A percentile compares a stretch with the other conserved stretches of the same genome.
Evolutionary conservation across 2,329 filamentous ascomycete genomes (phyloP).

Genomic region (Metarhizium brunneum): DNA sequence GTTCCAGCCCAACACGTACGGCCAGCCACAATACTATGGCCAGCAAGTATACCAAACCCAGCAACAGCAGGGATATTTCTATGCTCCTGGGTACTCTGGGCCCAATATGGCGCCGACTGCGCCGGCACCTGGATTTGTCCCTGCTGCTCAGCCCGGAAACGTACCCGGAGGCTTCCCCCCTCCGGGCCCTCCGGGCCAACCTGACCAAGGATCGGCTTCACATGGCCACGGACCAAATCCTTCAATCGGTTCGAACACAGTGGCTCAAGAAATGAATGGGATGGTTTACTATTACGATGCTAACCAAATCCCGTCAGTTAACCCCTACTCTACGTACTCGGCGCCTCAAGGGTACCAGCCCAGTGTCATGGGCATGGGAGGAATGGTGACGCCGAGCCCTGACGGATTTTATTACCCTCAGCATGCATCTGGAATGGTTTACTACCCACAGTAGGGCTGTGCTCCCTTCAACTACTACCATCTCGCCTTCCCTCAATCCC

Average conservation of each 20-base stretch:
- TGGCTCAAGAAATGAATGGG: conserved; percentile 85
- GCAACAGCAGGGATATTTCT: conserved; percentile 58
- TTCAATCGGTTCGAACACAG: conserved; percentile 33
- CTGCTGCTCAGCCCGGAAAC: conserved; percentile 38
- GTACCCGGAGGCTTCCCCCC: conserved; percentile 32
- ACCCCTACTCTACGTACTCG: conserved; percentile 38
- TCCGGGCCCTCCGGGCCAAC: conserved; percentile 31
- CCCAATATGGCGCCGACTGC: conserved; percentile 41
- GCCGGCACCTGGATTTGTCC: conserved; percentile 47
- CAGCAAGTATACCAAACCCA: conserved; percentile 33
- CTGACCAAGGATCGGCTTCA: conserved; percentile 22
- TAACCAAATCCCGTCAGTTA: conserved; percentile 53
- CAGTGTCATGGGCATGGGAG: conserved; percentile 60
- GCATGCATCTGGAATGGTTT: conserved; percentile 45
- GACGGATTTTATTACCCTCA: conserved; percentile 64
- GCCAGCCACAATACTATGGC: conserved; percentile 46
- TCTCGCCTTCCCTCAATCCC: conserved; percentile 14
- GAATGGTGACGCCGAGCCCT: conserved; percentile 65
- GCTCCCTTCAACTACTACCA: conserved; percentile 12
- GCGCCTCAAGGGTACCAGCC: conserved; percentile 43
- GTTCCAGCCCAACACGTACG: conserved; percentile 70
- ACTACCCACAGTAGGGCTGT: conserved; percentile 47
- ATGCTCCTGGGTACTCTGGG: conserved; percentile 43
- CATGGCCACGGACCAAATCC: conserved; percentile 20
- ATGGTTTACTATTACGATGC: conserved; percentile 94